Percentiles rank a stretch among this genome's conserved stretches.
These are phyloP conservation scores for Begonia masoniana DNA, from an alignment of 306 rosid genomes.

Conservation along the genomic window DNA sequence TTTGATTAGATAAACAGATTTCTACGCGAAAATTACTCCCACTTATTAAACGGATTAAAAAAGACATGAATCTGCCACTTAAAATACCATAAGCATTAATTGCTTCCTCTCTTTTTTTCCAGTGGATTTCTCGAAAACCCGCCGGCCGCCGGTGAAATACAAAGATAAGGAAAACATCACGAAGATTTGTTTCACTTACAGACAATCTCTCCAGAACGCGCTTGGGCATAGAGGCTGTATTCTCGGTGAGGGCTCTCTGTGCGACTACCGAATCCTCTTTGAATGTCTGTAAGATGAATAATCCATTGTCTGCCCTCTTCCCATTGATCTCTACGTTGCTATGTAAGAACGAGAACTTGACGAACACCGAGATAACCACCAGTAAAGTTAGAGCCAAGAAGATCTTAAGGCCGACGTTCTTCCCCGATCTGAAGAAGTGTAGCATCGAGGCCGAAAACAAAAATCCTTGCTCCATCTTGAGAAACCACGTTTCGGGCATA, in stretches of 20 bases:
- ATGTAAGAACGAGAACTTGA: conserved; percentile 36
- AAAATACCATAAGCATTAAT: too few species aligned
- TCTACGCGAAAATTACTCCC: too few species aligned
- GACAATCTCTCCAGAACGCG: conserved; percentile 49
- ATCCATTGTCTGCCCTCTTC: conserved; percentile 39
- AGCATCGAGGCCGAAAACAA: conserved; percentile 23
- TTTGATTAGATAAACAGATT: too few species aligned
- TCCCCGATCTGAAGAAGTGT: conserved; percentile 36
- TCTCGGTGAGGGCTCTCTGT: conserved; percentile 45
- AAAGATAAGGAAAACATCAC: not conserved
- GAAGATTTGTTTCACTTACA: conserved; percentile 24
- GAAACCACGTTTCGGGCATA: conserved; percentile 39
- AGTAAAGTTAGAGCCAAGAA: conserved; percentile 23
- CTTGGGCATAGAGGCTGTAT: conserved; percentile 45
- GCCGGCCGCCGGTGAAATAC: not conserved
- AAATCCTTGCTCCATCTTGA: conserved; percentile 25
- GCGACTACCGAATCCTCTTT: conserved; percentile 64
- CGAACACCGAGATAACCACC: conserved; percentile 51
- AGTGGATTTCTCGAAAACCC: too few species aligned
- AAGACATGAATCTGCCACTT: too few species aligned
- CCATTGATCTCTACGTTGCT: conserved; percentile 33
- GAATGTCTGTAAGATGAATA: conserved; percentile 39
- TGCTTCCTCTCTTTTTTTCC: too few species aligned
- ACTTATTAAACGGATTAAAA: too few species aligned
- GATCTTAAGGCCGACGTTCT: conserved; percentile 41